Percentiles rank a stretch among this genome's conserved stretches.
Evolutionary conservation across 257 asterid species (phyloP).

Genomic region (Nicotiana noctiflora): DNA sequence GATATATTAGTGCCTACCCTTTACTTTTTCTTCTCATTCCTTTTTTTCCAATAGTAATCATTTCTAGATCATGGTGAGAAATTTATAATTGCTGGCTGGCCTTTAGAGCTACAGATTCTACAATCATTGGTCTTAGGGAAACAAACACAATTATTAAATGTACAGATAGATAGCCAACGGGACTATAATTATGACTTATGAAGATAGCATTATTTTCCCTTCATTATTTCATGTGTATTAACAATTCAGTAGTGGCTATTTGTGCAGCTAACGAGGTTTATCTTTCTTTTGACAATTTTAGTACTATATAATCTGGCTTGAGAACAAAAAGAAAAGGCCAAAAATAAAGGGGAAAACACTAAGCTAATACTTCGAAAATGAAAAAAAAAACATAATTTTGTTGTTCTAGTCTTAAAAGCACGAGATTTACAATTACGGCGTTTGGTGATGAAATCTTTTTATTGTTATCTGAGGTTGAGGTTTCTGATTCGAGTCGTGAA

Average conservation of each 20-base stretch:
- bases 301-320: not conserved
- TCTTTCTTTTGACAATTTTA: not conserved
- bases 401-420: not conserved
- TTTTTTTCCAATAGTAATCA: constrained; percentile 32
- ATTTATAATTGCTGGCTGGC: constrained; percentile 17
- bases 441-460: not conserved
- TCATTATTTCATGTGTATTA: constrained; percentile 4
- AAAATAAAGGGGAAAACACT: not conserved
- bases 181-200: not conserved
- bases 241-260: not conserved
- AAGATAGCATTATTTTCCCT: not conserved
- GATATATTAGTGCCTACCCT: constrained; percentile 41
- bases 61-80: constrained; percentile 48
- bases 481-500: not conserved
- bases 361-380: not conserved
- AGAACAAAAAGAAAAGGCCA: not conserved
- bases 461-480: not conserved
- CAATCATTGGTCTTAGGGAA: constrained; percentile 37
- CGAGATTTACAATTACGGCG: not conserved
- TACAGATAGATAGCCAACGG: not conserved
- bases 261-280: not conserved
- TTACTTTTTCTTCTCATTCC: constrained; percentile 11
- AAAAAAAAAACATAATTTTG: not conserved
- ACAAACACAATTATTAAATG: not conserved
- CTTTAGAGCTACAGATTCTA: constrained; percentile 17